Evolutionary conservation across 2,329 filamentous ascomycete species (phyloP).

Genomic region (Pestalotiopsis sp.): DNA sequence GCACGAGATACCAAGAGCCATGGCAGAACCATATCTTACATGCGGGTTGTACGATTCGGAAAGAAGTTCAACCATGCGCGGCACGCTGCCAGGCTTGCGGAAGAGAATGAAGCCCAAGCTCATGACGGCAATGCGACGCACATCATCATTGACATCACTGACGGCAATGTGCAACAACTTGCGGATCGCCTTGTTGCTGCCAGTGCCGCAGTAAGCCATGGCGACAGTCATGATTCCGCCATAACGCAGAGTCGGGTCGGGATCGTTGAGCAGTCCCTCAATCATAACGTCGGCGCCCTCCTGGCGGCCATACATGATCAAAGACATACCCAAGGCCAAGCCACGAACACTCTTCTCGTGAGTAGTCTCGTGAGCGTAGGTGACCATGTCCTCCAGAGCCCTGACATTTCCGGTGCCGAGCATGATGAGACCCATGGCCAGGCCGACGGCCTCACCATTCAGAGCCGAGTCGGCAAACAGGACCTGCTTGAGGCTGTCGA

Average conservation of each 20-base stretch:
- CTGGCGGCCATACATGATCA: slow-evolving; percentile 97
- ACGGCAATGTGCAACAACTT: slow-evolving; percentile 95
- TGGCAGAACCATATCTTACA: slow-evolving; percentile 94
- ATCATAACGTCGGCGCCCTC: slow-evolving; percentile 95
- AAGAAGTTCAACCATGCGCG: slow-evolving; percentile 96
- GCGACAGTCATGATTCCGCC: slow-evolving; percentile 99
- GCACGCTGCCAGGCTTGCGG: slow-evolving; percentile 94
- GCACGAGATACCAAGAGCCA: slow-evolving; percentile 97
- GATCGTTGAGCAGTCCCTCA: slow-evolving; percentile 88
- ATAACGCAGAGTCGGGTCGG: slow-evolving; percentile 90
- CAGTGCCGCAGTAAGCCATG: slow-evolving; percentile 93
- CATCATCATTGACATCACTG: slow-evolving; percentile 97
- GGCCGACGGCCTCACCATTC: slow-evolving; percentile 93
- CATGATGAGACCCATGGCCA: slow-evolving; percentile 98
- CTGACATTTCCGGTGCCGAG: slow-evolving; percentile 94
- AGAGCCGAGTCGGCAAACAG: slow-evolving; percentile 93
- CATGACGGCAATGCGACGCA: slow-evolving; percentile 94
- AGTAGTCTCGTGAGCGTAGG: slow-evolving; percentile 95
- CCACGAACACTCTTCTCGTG: slow-evolving; percentile 99
- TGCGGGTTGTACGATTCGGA: slow-evolving; percentile 99
- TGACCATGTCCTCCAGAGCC: slow-evolving; percentile 94
- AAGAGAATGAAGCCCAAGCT: slow-evolving; percentile 98
- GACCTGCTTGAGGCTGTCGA: slow-evolving; percentile 86
- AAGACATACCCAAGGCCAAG: slow-evolving; percentile 91
- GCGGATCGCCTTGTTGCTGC: slow-evolving; percentile 97